phyloP scores from a whole-genome alignment of 2,329 filamentous ascomycete species.

The Fusarium sp. region DNA sequence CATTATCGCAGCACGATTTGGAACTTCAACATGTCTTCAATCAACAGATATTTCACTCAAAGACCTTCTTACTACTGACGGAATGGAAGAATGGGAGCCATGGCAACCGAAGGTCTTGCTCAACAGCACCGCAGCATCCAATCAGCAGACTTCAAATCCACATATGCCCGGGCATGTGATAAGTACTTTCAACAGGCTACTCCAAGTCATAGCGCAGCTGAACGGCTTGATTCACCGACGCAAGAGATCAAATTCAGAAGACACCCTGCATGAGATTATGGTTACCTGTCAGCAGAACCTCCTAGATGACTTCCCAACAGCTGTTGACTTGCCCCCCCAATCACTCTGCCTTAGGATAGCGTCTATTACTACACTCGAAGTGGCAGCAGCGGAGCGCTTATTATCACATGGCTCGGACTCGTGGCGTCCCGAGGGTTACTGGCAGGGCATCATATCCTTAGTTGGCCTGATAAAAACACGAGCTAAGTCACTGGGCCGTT shows the following conservation, averaged over 20 bases:
- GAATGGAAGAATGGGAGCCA: constrained; percentile 12
- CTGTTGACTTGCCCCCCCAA: not conserved
- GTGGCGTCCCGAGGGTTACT: not conserved
- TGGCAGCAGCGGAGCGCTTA: not conserved
- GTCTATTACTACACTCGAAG: not conserved
- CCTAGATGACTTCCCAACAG: fast-evolving
- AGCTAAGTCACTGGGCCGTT: not conserved
- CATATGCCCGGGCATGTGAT: constrained; percentile 9
- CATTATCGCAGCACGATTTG: not conserved
- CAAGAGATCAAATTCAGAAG: fast-evolving
- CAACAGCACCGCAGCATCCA: fast-evolving
- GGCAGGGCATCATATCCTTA: not conserved
- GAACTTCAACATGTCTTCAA: not conserved
- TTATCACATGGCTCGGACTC: fast-evolving
- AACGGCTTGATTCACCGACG: not conserved
- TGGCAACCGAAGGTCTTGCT: constrained; percentile 1
- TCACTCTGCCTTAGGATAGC: not conserved
- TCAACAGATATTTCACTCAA: not conserved
- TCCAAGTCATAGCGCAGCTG: not conserved
- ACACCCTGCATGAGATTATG: not conserved
- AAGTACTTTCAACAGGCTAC: not conserved
- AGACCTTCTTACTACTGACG: not conserved
- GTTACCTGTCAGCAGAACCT: not conserved
- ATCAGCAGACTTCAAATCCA: not conserved
- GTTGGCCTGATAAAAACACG: not conserved